Evolutionary conservation across 2,329 filamentous ascomycete genomes (phyloP).

Genomic region (Xylaria sp.): DNA sequence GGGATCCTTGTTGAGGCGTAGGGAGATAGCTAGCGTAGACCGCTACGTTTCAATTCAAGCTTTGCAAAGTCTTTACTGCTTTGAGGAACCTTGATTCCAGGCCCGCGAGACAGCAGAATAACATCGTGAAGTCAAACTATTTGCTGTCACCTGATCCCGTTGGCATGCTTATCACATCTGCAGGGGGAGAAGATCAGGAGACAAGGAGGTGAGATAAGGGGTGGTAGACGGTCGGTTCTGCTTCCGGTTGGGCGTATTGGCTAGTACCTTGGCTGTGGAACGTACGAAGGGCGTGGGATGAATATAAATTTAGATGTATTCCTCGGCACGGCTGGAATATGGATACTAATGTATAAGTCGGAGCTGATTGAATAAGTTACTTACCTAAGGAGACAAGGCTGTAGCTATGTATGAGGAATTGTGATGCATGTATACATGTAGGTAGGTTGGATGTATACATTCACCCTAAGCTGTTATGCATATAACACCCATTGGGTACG

Average conservation of each 20-base stretch:
- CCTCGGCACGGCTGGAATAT: slow-evolving; percentile 20
- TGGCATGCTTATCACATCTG: slow-evolving; percentile 32
- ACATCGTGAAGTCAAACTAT: slow-evolving; percentile 30
- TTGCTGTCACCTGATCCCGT: slow-evolving; percentile 33
- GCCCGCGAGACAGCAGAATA: neutral
- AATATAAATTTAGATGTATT: slow-evolving; percentile 5
- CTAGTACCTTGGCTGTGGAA: slow-evolving; percentile 30
- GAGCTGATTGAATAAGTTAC: neutral
- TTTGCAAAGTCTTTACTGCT: neutral
- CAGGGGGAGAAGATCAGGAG: slow-evolving; percentile 34
- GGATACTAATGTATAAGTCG: too few relatives aligned
- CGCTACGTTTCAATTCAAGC: neutral
- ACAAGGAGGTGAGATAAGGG: slow-evolving; percentile 35
- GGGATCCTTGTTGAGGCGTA: slow-evolving; percentile 15
- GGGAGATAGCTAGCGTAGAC: neutral
- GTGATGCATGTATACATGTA: neutral
- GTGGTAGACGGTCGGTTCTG: slow-evolving; percentile 32
- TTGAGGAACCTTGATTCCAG: neutral
- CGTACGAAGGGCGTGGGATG: slow-evolving; percentile 30
- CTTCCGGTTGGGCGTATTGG: slow-evolving; percentile 34
- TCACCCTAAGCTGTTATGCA: slow-evolving; percentile 9
- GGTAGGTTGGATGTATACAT: neutral
- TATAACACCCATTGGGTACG: neutral
- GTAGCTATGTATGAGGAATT: neutral
- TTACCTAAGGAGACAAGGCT: slow-evolving; percentile 17